phyloP scores from a whole-genome alignment of 352 stramenopile species.

The Phytophthora boehmeriae region DNA sequence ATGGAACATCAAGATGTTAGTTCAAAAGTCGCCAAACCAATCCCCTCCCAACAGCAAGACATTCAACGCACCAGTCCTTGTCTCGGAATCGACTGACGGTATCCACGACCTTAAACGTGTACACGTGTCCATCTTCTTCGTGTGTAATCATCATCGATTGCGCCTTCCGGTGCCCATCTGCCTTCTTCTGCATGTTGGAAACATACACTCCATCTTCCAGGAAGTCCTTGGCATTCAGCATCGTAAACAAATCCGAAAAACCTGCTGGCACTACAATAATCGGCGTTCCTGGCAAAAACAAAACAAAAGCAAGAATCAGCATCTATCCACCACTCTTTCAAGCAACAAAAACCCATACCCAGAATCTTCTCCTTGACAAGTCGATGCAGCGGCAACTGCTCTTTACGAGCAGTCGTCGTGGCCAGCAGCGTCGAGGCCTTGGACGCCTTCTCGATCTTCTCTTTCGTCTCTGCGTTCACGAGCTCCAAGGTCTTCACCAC shows the following conservation, averaged over 20 bases:
- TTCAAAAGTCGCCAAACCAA: neutral
- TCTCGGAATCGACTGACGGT: slow-evolving; percentile 83
- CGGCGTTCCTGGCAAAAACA: slow-evolving; percentile 58
- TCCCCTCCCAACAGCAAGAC: neutral
- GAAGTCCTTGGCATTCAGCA: slow-evolving; percentile 91
- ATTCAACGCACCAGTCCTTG: slow-evolving; percentile 79
- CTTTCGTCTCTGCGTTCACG: slow-evolving; percentile 85
- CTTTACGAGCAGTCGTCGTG: slow-evolving; percentile 48
- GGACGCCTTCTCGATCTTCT: slow-evolving; percentile 87
- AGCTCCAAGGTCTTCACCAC: slow-evolving; percentile 81
- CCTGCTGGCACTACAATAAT: slow-evolving; percentile 92
- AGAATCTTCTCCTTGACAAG: slow-evolving; percentile 83
- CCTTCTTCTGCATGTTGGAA: slow-evolving; percentile 88
- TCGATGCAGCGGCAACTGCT: slow-evolving; percentile 66
- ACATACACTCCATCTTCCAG: slow-evolving; percentile 82
- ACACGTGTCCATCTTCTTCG: slow-evolving; percentile 79
- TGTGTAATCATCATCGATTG: slow-evolving; percentile 85
- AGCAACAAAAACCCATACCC: slow-evolving; percentile 35
- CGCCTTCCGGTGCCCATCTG: slow-evolving; percentile 77
- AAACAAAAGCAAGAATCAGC: neutral
- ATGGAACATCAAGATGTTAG: neutral
- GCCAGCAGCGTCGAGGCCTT: slow-evolving; percentile 66
- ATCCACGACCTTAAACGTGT: slow-evolving; percentile 91
- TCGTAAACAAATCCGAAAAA: slow-evolving; percentile 87
- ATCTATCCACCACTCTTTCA: neutral